Conservation (phyloP, 2,329 filamentous ascomycete genomes). For the Sphaceloma murrayae region DNA sequence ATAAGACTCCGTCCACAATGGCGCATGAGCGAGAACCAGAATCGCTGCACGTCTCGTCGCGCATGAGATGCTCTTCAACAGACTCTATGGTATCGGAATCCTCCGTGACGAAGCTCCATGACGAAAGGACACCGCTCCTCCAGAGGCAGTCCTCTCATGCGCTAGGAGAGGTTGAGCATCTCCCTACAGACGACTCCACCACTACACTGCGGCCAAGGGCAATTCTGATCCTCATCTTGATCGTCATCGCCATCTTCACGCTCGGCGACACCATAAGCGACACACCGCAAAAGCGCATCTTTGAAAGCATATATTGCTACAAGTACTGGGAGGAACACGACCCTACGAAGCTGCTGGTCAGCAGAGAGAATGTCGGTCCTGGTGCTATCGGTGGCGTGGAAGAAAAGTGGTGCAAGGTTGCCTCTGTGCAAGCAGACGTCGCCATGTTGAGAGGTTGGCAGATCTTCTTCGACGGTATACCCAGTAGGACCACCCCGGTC, state of each 20-base stretch:
- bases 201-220: not conserved
- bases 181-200: not conserved
- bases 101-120: not conserved
- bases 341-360: conserved; percentile 25
- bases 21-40: conserved; percentile 7
- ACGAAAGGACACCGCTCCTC: conserved; percentile 12
- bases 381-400: conserved; percentile 27
- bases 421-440: conserved; percentile 42
- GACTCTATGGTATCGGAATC: not conserved
- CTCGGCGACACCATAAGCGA: conserved; percentile 32
- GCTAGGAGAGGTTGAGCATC: conserved; percentile 6
- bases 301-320: conserved; percentile 47
- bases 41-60: not conserved
- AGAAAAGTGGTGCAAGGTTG: conserved; percentile 42
- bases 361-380: conserved; percentile 24
- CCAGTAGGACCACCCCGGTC: conserved; percentile 29
- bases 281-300: conserved; percentile 41
- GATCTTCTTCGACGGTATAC: conserved; percentile 38
- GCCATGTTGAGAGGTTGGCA: conserved; percentile 44
- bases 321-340: conserved; percentile 37
- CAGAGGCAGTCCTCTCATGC: not conserved
- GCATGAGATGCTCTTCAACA: not conserved
- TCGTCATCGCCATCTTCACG: conserved; percentile 38
- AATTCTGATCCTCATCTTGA: conserved; percentile 24
- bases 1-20: conserved; percentile 10